A percentile compares a stretch with the other conserved stretches of the same genome.
phyloP scores from a whole-genome alignment of 495 filamentous ascomycete species.

The Podospora tetraspora region DNA sequence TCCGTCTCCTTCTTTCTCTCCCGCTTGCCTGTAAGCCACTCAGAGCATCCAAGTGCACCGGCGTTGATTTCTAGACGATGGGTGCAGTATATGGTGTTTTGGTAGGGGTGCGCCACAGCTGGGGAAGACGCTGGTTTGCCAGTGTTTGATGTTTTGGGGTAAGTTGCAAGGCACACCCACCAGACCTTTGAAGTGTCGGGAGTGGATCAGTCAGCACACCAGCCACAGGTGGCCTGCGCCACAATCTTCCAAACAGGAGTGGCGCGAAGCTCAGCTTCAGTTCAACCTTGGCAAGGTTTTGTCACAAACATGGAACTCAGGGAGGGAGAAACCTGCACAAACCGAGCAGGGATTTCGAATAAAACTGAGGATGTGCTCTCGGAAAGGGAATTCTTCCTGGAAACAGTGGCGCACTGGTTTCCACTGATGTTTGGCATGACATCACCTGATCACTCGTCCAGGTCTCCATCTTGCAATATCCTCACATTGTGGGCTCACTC shows the following conservation, averaged over 20 bases:
- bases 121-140: slow-evolving; percentile 22
- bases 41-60: slow-evolving; percentile 14
- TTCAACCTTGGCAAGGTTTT: background rate
- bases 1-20: slow-evolving; percentile 9
- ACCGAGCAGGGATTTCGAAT: background rate
- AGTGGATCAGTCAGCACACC: slow-evolving; percentile 27
- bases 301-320: background rate
- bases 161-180: slow-evolving; percentile 24
- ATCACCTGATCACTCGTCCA: background rate
- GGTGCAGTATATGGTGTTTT: slow-evolving; percentile 20
- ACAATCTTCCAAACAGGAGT: slow-evolving; percentile 1
- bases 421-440: background rate
- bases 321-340: too few species aligned
- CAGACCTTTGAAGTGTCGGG: slow-evolving; percentile 21
- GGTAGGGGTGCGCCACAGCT: slow-evolving; percentile 26
- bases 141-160: slow-evolving; percentile 29
- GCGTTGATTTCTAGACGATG: slow-evolving; percentile 25
- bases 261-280: background rate
- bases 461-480: too few species aligned
- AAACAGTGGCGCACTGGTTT: background rate
- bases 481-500: background rate
- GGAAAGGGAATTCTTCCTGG: background rate
- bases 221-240: slow-evolving; percentile 1
- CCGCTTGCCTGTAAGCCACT: slow-evolving; percentile 6
- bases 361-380: background rate